Evolutionary conservation across 2,329 filamentous ascomycete species (phyloP).

Genomic region (Dothistroma pini): DNA sequence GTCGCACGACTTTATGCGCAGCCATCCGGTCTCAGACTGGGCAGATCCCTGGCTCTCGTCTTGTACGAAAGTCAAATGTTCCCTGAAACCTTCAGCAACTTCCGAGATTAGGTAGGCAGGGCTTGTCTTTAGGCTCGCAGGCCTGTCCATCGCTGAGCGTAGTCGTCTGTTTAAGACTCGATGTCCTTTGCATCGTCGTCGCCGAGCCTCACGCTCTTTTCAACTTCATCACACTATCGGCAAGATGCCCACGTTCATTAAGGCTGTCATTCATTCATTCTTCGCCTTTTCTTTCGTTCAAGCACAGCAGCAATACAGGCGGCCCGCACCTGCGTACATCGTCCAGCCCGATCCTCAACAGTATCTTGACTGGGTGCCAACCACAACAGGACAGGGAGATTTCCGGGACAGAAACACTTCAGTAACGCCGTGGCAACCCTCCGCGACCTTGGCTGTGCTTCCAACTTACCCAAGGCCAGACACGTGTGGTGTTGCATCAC

Average conservation of each 20-base stretch:
- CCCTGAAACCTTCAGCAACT: no score
- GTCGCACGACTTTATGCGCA: no score
- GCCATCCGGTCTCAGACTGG: no score
- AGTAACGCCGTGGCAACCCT: slow-evolving; percentile 17
- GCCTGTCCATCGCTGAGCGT: background rate
- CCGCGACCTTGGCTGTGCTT: background rate
- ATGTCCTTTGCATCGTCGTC: background rate
- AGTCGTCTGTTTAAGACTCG: background rate
- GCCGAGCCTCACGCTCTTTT: background rate
- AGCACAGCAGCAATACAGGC: slow-evolving; percentile 13
- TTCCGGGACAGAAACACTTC: slow-evolving; percentile 15
- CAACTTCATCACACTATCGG: background rate
- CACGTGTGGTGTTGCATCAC: slow-evolving; percentile 11
- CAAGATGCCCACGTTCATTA: background rate
- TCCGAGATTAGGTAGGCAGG: background rate
- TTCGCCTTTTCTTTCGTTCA: background rate
- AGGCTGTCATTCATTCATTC: slow-evolving; percentile 12
- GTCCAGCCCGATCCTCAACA: slow-evolving; percentile 14
- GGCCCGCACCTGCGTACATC: slow-evolving; percentile 14
- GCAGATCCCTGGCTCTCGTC: no score
- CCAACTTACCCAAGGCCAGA: slow-evolving; percentile 4
- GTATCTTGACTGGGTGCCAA: slow-evolving; percentile 14
- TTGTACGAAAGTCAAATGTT: no score
- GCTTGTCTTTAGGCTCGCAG: background rate
- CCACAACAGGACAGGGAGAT: slow-evolving; percentile 10